Conservation (phyloP, 176 grass and related monocot genomes). For the Oryza coarctata region DNA sequence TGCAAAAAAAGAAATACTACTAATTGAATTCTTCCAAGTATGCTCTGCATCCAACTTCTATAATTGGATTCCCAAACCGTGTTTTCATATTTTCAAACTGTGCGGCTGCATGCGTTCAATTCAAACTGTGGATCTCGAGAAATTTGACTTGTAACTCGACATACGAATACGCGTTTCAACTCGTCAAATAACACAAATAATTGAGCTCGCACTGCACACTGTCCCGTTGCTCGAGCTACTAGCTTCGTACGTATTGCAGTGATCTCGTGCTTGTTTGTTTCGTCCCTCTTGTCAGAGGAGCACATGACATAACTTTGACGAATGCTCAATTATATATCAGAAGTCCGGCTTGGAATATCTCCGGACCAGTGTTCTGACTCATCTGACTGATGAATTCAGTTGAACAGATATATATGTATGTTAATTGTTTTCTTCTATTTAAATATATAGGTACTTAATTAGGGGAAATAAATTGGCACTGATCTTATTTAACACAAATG, state of each 20-base stretch:
- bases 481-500: too few species aligned
- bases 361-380: not conserved
- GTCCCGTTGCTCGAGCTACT: not conserved
- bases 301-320: slow-evolving; percentile 22
- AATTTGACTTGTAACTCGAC: not conserved
- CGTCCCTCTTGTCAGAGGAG: slow-evolving; percentile 2
- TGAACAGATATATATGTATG: not conserved
- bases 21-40: not conserved
- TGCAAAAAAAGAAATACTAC: not conserved
- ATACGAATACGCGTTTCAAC: not conserved
- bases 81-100: not conserved
- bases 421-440: not conserved
- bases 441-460: too few species aligned
- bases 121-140: not conserved
- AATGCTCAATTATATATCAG: not conserved
- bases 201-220: not conserved
- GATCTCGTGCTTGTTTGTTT: not conserved
- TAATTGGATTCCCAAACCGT: not conserved
- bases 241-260: not conserved
- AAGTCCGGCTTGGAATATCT: not conserved
- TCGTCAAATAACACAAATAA: not conserved
- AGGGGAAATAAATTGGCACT: too few species aligned
- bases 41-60: not conserved
- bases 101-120: not conserved
- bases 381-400: slow-evolving; percentile 10